Evolutionary conservation across 1,284 basidiomycete species (phyloP), one percentile per base, ranked within the genome.

Genomic region (Tylopilus orsonianus): DNA sequence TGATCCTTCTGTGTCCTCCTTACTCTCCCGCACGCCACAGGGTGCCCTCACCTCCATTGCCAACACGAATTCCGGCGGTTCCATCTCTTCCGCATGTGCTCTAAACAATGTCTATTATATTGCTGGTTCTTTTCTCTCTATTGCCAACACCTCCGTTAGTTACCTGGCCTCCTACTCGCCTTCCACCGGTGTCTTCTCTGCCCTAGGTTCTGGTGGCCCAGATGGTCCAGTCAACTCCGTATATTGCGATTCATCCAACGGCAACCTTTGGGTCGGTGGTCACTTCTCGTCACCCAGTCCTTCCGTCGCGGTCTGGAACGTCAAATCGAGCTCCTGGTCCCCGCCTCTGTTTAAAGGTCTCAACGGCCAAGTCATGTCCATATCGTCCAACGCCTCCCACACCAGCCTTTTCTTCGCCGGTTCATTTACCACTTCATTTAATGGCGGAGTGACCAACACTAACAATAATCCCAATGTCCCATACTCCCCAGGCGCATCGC

Each of bases 201-300:
- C 84, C 22, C 71, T 89, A 13, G 81, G 80, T 36, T 75, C 74
- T 6, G 72, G 71, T 44, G 80, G 83, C 10, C 81, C 87, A 23
- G 79, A 93, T 55, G 93, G 90, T 34, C 71, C 77, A 38, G 79
- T 97, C 6, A 73, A 80, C 45, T 73, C 92, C 2, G 60, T 97
- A n/a, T 90, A 80, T 57, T 99, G 96, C 69, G 93, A 97, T 68
- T 59, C 76, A 10, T 71, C 75, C 40, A 77, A 81, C 52, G 73
- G 75, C 54, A 81, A 85, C 56, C 72, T 99, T 38, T 96, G 95
- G 87, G 86, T 80, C 18, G 93, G 93, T 23, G 96, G 96, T 20
- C 73, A 70, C 26, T 97, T 98, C 68, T 77, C 79, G 4, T 81
- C 81, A 8, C 84, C 83, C 8, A 77, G 76, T 12, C 78, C 81